Conservation (phyloP, 129 eudicot genomes). For the Saposhnikovia divaricata region DNA sequence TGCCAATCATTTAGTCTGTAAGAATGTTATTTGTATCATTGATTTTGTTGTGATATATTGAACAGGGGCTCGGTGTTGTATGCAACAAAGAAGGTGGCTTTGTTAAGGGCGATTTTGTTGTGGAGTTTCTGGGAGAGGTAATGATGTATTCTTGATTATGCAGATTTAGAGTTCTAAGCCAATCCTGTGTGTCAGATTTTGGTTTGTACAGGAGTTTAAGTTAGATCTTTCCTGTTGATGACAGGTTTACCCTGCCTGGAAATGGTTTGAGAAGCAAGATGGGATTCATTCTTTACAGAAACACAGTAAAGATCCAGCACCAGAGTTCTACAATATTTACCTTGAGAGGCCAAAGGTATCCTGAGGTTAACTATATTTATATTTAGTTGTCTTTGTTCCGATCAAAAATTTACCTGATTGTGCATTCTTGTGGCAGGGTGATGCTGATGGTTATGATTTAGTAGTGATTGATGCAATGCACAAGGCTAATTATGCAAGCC, state of each 20-base stretch:
- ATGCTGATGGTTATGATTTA: conserved; percentile 98
- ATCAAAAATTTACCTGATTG: conserved; percentile 1
- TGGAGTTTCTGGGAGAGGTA: conserved; percentile 98
- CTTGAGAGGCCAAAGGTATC: conserved; percentile 99
- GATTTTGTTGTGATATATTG: conserved; percentile 4
- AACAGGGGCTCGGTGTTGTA: conserved; percentile 97
- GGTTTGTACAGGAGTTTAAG: not conserved
- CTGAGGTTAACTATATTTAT: not conserved
- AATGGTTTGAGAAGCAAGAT: conserved; percentile 99
- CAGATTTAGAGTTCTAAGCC: not conserved
- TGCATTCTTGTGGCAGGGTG: conserved; percentile 57
- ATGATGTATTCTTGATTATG: conserved; percentile 6
- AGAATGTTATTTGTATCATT: conserved; percentile 1
- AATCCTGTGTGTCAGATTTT: not conserved
- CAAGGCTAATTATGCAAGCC: conserved; percentile 98
- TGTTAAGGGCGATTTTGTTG: conserved; percentile 82
- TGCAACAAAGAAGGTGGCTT: conserved; percentile 96
- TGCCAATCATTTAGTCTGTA: not conserved
- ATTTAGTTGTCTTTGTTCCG: not conserved
- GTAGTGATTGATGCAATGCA: conserved; percentile 99
- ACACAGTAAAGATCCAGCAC: conserved; percentile 87
- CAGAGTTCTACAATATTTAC: conserved; percentile 94
- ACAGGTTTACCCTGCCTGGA: conserved; percentile 98
- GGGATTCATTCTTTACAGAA: conserved; percentile 90
- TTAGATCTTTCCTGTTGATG: not conserved